Base-by-base conservation (phyloP, 2,329 filamentous ascomycete genomes). In the Fonsecaea pedrosoi region DNA sequence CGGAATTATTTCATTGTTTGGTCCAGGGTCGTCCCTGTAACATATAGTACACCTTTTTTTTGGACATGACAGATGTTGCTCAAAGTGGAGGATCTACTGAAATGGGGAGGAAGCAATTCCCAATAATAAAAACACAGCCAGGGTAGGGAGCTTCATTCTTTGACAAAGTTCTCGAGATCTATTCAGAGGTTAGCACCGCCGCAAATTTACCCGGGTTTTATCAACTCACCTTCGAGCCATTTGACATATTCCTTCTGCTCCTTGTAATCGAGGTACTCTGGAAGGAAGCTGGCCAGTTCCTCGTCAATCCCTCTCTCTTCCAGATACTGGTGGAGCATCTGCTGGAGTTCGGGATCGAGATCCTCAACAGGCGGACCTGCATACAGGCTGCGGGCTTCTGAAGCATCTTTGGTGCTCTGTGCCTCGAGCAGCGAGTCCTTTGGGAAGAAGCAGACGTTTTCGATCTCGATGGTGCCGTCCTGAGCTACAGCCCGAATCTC, bases 251-350 rank as follows among this genome's bases (percentile, higher is more conserved):
- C 95, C 82, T 89, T 91, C 87, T 98, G 94, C 87, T 99, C 95
- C 89, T 99, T 99, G 82, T 91, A 88, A 78, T 98, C 93, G 76
- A 98, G 94, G 83, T 97, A 99, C 79, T 98, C 94, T 42, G 94
- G 92, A 54, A 96, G 90, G 80, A 98, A 97, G 73, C 94, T 83
- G 62, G 94, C 94, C 74, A 99, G 86, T 66, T 90, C 87, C 74
- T 90, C 89, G 76, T 94, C 92, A 81, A 99, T 88, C 71, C 94
- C 95, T 74, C 95, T 88, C 86, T 97, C 95, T 80, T 97, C 93
- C 70, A 99, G 87, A 83, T 94, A 99, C 74, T 90, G 88, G 86
- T 98, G 94, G 78, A 98, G 85, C 74, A 97, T 86, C 62, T 92
- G 86, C 84, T 98, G 94, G 54, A 99, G 87, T 78, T 98, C 94